Conservation (phyloP, 768 basidiomycete genomes). For the Russula sp. region DNA sequence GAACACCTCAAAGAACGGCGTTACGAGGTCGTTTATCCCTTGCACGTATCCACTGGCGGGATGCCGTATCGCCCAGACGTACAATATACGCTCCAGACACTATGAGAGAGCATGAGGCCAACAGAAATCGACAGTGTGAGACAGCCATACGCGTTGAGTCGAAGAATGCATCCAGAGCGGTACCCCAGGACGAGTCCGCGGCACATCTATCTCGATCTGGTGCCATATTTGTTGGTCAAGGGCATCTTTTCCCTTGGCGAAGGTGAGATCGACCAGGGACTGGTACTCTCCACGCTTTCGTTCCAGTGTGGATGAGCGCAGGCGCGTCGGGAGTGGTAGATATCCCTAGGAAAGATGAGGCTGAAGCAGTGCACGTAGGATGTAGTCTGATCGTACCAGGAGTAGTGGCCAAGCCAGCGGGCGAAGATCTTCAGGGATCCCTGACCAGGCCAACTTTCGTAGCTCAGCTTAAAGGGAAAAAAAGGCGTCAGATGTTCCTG, state of each 20-base stretch:
- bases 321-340: conserved; percentile 73
- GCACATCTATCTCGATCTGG: conserved; percentile 98
- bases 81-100: conserved; percentile 91
- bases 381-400: conserved; percentile 48
- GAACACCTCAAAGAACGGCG: conserved; percentile 97
- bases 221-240: conserved; percentile 99
- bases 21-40: conserved; percentile 97
- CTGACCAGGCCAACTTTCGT: conserved; percentile 90
- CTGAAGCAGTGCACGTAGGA: neutral
- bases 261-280: conserved; percentile 83
- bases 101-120: conserved; percentile 29
- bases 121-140: neutral
- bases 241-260: conserved; percentile 75
- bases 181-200: conserved; percentile 88
- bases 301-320: conserved; percentile 68
- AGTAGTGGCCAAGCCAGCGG: conserved; percentile 93
- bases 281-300: conserved; percentile 91
- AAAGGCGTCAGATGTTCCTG: neutral
- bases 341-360: conserved; percentile 60
- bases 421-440: conserved; percentile 80
- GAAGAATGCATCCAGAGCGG: conserved; percentile 83
- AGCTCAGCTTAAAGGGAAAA: conserved; percentile 51
- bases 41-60: conserved; percentile 98
- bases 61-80: conserved; percentile 98
- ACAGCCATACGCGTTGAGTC: conserved; percentile 71